These are phyloP conservation scores for Fusarium sp. DNA, from an alignment of 2,329 filamentous ascomycete species.

Conservation along the genomic window DNA sequence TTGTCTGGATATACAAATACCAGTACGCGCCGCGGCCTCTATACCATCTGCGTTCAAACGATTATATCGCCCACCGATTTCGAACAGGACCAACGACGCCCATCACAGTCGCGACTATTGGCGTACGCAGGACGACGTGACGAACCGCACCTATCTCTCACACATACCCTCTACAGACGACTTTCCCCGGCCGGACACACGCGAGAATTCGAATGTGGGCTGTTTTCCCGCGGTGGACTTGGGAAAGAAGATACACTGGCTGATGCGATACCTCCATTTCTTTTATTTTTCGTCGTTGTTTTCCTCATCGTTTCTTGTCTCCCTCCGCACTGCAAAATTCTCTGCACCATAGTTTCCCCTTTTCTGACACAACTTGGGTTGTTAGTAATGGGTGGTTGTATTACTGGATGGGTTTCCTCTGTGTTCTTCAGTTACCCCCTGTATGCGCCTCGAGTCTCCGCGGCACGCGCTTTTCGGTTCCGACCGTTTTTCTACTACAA, in stretches of 20 bases:
- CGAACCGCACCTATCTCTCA: conserved; percentile 50
- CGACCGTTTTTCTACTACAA: conserved; percentile 28
- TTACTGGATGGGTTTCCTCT: conserved; percentile 50
- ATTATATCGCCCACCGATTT: conserved; percentile 47
- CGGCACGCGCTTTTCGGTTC: conserved; percentile 31
- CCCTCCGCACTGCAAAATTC: conserved; percentile 47
- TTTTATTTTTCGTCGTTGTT: conserved; percentile 36
- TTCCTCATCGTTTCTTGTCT: conserved; percentile 38
- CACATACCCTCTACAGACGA: conserved; percentile 47
- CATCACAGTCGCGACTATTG: conserved; percentile 50
- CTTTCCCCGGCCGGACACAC: conserved; percentile 39
- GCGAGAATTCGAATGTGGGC: conserved; percentile 37
- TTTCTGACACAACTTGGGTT: conserved; percentile 45
- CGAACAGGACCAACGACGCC: conserved; percentile 45
- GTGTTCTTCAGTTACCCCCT: conserved; percentile 47
- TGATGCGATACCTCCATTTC: conserved; percentile 52
- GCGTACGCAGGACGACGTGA: conserved; percentile 56
- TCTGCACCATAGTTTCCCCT: conserved; percentile 51
- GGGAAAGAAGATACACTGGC: conserved; percentile 43
- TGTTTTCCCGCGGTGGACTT: conserved; percentile 41
- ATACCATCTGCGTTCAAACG: conserved; percentile 48
- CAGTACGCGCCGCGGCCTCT: conserved; percentile 43
- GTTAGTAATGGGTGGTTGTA: conserved; percentile 52
- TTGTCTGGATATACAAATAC: conserved; percentile 47
- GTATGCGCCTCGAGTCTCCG: conserved; percentile 39